A percentile compares a stretch with the other conserved stretches of the same genome.
These are phyloP conservation scores for Rosa persica DNA, from an alignment of 306 rosid genomes.

Conservation along the genomic window DNA sequence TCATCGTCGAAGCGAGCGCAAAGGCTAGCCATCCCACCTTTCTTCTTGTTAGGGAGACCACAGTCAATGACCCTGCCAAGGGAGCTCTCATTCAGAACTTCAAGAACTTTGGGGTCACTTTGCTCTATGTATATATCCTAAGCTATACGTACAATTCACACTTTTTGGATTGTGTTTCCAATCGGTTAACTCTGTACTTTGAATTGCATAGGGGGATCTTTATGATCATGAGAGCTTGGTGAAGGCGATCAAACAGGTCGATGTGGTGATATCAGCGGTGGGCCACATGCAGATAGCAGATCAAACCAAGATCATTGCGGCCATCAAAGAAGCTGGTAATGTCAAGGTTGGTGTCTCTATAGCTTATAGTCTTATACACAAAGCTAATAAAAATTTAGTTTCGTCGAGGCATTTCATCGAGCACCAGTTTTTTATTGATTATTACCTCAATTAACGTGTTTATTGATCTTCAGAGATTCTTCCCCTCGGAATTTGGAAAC, in stretches of 20 bases:
- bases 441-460: too few species aligned
- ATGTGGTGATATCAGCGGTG: constrained; percentile 82
- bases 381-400: too few species aligned
- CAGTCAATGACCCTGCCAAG: constrained; percentile 60
- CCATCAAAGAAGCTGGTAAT: constrained; percentile 84
- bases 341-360: constrained; percentile 50
- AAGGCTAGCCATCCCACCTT: constrained; percentile 75
- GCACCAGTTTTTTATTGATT: neutral
- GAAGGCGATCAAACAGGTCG: constrained; percentile 73
- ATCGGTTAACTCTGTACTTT: neutral
- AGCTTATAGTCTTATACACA: neutral
- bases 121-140: constrained; percentile 41
- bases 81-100: constrained; percentile 51
- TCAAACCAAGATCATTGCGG: constrained; percentile 81
- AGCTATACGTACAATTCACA: neutral
- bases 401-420: neutral
- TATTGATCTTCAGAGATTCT: constrained; percentile 57
- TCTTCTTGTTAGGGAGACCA: constrained; percentile 66
- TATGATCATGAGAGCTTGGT: constrained; percentile 69
- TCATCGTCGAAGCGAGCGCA: constrained; percentile 74
- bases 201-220: constrained; percentile 62
- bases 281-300: constrained; percentile 57
- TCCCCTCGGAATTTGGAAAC: constrained; percentile 84
- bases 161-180: neutral
- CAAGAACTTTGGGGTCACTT: constrained; percentile 54